Percentiles rank a stretch among this genome's conserved stretches.
Conservation (phyloP, 2,329 filamentous ascomycete species). For the Nakataea oryzae region DNA sequence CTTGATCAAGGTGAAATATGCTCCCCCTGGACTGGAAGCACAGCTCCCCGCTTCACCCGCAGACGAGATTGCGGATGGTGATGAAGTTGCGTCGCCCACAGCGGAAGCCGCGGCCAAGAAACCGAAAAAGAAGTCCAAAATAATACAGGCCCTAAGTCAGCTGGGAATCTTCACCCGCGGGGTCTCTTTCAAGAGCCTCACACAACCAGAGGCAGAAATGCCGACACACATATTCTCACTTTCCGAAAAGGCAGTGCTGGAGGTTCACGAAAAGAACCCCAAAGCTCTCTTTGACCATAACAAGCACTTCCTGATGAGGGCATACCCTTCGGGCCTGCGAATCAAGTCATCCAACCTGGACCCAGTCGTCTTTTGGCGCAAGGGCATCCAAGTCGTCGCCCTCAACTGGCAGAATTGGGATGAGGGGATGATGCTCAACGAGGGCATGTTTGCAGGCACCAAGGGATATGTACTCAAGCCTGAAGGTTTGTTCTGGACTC, state of each 20-base stretch:
- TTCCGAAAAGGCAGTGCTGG: constrained; percentile 53
- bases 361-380: constrained; percentile 75
- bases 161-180: constrained; percentile 77
- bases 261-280: constrained; percentile 39
- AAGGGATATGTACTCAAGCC: constrained; percentile 85
- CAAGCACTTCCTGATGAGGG: constrained; percentile 69
- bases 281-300: constrained; percentile 68
- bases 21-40: constrained; percentile 25
- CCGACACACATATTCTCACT: constrained; percentile 61
- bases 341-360: constrained; percentile 82
- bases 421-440: constrained; percentile 91
- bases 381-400: constrained; percentile 82
- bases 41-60: not conserved
- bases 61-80: not conserved
- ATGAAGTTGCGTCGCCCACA: not conserved
- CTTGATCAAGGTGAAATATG: constrained; percentile 71
- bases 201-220: constrained; percentile 58
- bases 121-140: constrained; percentile 32
- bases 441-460: constrained; percentile 79
- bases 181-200: constrained; percentile 70
- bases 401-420: constrained; percentile 92
- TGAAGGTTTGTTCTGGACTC: constrained; percentile 34
- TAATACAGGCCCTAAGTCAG: constrained; percentile 63
- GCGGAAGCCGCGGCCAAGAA: constrained; percentile 8
- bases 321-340: constrained; percentile 75